Percentiles rank a stretch among this genome's conserved stretches.
Evolutionary conservation across 225 moss, liverwort and hornwort species (phyloP).

Genomic region (Polytrichum commune): DNA sequence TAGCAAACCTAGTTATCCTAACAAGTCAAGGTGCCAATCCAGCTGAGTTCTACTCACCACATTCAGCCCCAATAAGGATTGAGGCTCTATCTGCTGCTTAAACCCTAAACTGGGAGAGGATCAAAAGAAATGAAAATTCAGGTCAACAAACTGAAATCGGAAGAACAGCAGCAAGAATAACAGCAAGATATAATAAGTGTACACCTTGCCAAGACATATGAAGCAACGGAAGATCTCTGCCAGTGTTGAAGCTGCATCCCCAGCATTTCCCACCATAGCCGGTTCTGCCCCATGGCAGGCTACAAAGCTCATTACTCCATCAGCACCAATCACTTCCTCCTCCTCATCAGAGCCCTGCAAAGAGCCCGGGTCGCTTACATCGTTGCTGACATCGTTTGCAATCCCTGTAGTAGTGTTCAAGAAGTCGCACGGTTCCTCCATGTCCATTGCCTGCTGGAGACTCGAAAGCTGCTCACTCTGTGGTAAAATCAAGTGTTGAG

Average conservation of each 20-base stretch:
- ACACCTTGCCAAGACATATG: constrained; percentile 64
- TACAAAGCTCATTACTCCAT: constrained; percentile 24
- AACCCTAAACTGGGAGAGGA: no score
- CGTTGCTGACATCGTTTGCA: constrained; percentile 17
- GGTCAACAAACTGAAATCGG: neutral
- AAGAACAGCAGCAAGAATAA: neutral
- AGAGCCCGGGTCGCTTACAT: constrained; percentile 31
- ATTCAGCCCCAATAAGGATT: no score
- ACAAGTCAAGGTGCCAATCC: no score
- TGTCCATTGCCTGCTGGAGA: constrained; percentile 1
- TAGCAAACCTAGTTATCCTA: no score
- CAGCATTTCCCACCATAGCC: constrained; percentile 10
- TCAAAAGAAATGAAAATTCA: neutral
- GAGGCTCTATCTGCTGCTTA: no score
- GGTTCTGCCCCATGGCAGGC: constrained; percentile 41
- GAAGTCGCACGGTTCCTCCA: constrained; percentile 17
- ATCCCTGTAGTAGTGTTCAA: neutral
- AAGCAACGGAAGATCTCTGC: constrained; percentile 70
- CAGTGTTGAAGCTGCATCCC: constrained; percentile 48
- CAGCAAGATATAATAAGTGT: neutral
- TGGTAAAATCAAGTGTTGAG: constrained; percentile 19
- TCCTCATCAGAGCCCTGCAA: constrained; percentile 34
- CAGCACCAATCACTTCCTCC: constrained; percentile 18
- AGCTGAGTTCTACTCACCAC: no score
- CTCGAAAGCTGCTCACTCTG: constrained; percentile 29